These are phyloP conservation scores for Gentiana dahurica DNA, from an alignment of 257 asterid species.

Conservation along the genomic window DNA sequence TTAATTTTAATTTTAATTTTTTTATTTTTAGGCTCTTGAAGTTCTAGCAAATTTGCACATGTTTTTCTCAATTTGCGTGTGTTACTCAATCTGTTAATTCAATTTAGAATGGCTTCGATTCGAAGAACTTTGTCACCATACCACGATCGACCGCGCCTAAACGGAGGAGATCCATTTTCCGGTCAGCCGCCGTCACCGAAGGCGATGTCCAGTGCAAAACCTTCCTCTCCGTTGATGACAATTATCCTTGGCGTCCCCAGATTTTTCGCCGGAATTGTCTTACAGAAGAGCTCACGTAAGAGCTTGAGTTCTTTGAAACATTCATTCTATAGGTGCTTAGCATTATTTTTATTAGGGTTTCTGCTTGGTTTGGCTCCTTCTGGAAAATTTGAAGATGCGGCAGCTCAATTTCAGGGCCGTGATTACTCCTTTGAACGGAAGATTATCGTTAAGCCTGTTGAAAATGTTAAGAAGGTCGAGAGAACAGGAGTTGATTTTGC, in stretches of 20 bases:
- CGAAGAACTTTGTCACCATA: constrained; percentile 84
- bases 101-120: constrained; percentile 71
- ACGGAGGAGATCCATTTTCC: constrained; percentile 45
- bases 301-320: constrained; percentile 43
- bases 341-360: constrained; percentile 70
- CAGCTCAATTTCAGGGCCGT: constrained; percentile 9
- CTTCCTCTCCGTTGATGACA: constrained; percentile 31
- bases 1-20: no score
- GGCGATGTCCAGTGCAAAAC: constrained; percentile 36
- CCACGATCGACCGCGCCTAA: constrained; percentile 57
- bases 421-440: constrained; percentile 40
- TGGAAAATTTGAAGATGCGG: constrained; percentile 28
- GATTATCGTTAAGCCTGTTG: constrained; percentile 14
- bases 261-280: constrained; percentile 29
- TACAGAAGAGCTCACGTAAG: constrained; percentile 42
- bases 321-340: constrained; percentile 46
- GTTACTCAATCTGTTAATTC: constrained; percentile 11
- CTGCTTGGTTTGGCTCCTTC: constrained; percentile 73
- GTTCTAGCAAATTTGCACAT: no score
- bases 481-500: constrained; percentile 22
- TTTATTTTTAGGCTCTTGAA: no score
- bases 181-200: constrained; percentile 59
- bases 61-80: not conserved
- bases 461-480: constrained; percentile 13
- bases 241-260: constrained; percentile 22